phyloP scores from a whole-genome alignment of 768 basidiomycete species.

The Termitomyces sp. region DNA sequence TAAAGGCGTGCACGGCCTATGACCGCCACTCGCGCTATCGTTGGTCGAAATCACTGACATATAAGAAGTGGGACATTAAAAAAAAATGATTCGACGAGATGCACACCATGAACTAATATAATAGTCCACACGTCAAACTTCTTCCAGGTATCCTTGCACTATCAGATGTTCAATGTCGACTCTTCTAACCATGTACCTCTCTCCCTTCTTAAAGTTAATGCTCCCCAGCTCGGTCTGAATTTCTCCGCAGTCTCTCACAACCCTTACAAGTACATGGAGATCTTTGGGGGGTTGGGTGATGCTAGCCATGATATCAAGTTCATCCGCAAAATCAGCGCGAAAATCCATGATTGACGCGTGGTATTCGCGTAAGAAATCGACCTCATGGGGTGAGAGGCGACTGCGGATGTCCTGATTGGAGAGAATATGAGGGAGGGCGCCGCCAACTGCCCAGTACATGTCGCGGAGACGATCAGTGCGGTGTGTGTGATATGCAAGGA shows the following conservation, averaged over 20 bases:
- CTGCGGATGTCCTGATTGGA: constrained; percentile 59
- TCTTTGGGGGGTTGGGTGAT: constrained; percentile 85
- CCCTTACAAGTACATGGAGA: constrained; percentile 81
- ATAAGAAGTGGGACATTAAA: too few species aligned
- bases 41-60: background rate
- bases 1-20: background rate
- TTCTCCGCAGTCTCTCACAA: constrained; percentile 84
- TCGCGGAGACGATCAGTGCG: constrained; percentile 78
- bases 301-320: constrained; percentile 82
- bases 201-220: constrained; percentile 86
- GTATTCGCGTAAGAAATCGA: constrained; percentile 54
- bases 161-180: constrained; percentile 93
- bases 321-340: constrained; percentile 77
- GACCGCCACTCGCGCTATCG: background rate
- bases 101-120: too few species aligned
- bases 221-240: constrained; percentile 90
- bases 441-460: constrained; percentile 87
- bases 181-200: constrained; percentile 82
- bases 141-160: constrained; percentile 88
- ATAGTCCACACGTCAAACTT: constrained; percentile 43
- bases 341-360: constrained; percentile 78
- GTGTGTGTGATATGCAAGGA: constrained; percentile 90
- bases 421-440: constrained; percentile 81
- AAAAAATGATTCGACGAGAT: background rate
- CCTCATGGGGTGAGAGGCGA: constrained; percentile 73